Evolutionary conservation across 495 filamentous ascomycete genomes (phyloP).

Genomic region (Melanomma pulvis-pyrius): DNA sequence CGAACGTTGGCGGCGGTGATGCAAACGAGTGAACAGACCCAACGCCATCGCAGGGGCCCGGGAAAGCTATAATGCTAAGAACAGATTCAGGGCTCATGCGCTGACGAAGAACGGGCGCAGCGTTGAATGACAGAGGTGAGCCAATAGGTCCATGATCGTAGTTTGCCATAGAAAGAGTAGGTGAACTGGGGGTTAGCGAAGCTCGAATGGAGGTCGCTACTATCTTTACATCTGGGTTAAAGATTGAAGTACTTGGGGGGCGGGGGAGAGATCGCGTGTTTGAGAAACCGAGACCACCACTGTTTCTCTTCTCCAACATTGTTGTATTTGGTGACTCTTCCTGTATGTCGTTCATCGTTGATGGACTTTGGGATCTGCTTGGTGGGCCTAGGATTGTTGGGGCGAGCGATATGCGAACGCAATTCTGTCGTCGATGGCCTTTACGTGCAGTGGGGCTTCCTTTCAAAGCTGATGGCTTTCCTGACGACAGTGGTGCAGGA

Average conservation of each 20-base stretch:
- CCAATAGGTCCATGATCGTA: slow-evolving; percentile 5
- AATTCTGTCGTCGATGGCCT: slow-evolving; percentile 32
- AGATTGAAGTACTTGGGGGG: slow-evolving; percentile 35
- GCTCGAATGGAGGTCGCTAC: slow-evolving; percentile 35
- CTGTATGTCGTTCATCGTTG: slow-evolving; percentile 39
- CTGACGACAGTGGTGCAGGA: slow-evolving; percentile 22
- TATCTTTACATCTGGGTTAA: slow-evolving; percentile 36
- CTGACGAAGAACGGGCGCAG: background rate
- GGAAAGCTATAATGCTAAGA: slow-evolving; percentile 40
- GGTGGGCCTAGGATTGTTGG: slow-evolving; percentile 43
- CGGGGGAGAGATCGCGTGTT: slow-evolving; percentile 29
- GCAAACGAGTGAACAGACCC: background rate
- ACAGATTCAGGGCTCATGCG: slow-evolving; percentile 28
- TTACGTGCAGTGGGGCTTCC: slow-evolving; percentile 37
- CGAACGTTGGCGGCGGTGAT: slow-evolving; percentile 37
- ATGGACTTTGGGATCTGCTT: slow-evolving; percentile 39
- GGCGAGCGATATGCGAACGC: slow-evolving; percentile 36
- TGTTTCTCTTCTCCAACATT: slow-evolving; percentile 3
- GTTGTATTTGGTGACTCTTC: slow-evolving; percentile 34
- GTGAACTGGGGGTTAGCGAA: slow-evolving; percentile 40
- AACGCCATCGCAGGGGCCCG: slow-evolving; percentile 36
- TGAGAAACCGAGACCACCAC: slow-evolving; percentile 25
- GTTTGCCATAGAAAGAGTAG: slow-evolving; percentile 36
- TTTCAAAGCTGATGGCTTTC: slow-evolving; percentile 36
- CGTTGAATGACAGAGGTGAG: background rate